Conservation (phyloP, 257 asterid species). For the Paulownia fortunei region DNA sequence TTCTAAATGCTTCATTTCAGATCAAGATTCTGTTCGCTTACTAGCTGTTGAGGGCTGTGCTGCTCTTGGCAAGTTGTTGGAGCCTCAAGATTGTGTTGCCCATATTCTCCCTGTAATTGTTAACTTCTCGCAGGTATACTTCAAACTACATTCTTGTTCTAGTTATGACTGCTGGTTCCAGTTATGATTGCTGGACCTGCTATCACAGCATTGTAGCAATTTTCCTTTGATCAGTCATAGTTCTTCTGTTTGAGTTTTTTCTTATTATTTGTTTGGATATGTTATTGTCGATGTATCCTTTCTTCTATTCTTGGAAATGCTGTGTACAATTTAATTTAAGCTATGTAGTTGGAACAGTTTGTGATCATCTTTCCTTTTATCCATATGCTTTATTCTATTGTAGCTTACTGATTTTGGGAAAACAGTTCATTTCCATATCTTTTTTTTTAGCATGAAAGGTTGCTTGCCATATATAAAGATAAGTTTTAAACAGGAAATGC, state of each 20-base stretch:
- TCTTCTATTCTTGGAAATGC: not conserved
- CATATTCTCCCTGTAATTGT: constrained; percentile 91
- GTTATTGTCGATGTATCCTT: not conserved
- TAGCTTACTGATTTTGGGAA: constrained; percentile 3
- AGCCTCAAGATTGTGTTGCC: constrained; percentile 89
- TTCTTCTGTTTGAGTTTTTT: not conserved
- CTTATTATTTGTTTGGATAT: constrained; percentile 2
- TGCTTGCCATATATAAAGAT: not conserved
- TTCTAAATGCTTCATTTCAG: constrained; percentile 43
- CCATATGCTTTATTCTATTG: not conserved
- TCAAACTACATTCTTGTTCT: constrained; percentile 16
- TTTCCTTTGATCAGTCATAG: not conserved
- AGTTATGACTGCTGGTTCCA: constrained; percentile 18
- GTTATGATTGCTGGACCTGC: constrained; percentile 20
- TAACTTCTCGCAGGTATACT: constrained; percentile 82
- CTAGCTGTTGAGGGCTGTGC: constrained; percentile 96
- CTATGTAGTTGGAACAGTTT: not conserved
- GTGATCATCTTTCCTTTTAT: not conserved
- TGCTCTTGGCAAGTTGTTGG: constrained; percentile 93
- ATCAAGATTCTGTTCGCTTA: constrained; percentile 92
- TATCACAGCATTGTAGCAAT: not conserved
- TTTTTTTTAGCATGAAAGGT: not conserved
- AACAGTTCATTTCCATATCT: constrained; percentile 2
- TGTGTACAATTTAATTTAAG: not conserved
- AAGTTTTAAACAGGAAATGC: not conserved